phyloP scores from a whole-genome alignment of 345 rosid species.

The Brassica incana region DNA sequence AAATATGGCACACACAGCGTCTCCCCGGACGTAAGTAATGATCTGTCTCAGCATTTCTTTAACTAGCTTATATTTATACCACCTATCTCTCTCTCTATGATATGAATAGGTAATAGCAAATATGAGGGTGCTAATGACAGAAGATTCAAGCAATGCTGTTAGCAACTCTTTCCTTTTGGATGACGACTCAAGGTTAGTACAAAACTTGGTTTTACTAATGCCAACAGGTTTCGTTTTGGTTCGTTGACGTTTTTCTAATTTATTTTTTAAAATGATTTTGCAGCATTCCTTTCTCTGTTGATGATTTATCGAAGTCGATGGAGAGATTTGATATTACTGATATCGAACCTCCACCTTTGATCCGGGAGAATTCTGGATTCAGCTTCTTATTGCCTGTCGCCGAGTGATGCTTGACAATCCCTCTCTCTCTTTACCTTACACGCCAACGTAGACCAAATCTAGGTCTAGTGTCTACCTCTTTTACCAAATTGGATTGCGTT shows the following conservation, averaged over 20 bases:
- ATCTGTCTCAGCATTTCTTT: too few species aligned
- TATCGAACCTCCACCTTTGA: slow-evolving; percentile 87
- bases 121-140: slow-evolving; percentile 92
- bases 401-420: slow-evolving; percentile 39
- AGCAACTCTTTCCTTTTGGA: slow-evolving; percentile 92
- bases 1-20: slow-evolving; percentile 90
- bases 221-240: not conserved
- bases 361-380: slow-evolving; percentile 84
- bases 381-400: slow-evolving; percentile 80
- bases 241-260: not conserved
- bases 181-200: slow-evolving; percentile 85
- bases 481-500: slow-evolving; percentile 1
- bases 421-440: not conserved
- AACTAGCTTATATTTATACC: not conserved
- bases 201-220: slow-evolving; percentile 4
- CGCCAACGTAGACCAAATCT: not conserved
- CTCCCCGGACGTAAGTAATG: slow-evolving; percentile 66
- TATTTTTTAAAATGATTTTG: slow-evolving; percentile 4
- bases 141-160: slow-evolving; percentile 92
- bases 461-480: slow-evolving; percentile 11
- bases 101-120: slow-evolving; percentile 63
- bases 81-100: not conserved
- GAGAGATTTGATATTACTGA: slow-evolving; percentile 80
- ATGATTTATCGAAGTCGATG: slow-evolving; percentile 95
- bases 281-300: slow-evolving; percentile 98